These are phyloP conservation scores for Astragalus glycyphyllos DNA, from an alignment of 306 rosid genomes.

Conservation along the genomic window DNA sequence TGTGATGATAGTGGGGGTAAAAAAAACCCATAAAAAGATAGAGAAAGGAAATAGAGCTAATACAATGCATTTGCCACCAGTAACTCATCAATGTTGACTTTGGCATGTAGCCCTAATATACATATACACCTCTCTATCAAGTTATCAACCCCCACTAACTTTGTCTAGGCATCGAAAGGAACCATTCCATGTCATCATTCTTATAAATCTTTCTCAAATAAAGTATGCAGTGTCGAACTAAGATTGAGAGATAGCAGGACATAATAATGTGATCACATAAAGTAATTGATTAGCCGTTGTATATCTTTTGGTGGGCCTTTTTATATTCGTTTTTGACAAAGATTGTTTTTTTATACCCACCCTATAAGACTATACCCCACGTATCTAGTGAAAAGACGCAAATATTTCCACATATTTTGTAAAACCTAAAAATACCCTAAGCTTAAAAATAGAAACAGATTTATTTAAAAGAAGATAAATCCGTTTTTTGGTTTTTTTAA, in stretches of 20 bases:
- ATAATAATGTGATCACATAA: slow-evolving; percentile 46
- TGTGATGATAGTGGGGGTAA: too few relatives aligned
- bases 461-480: too few relatives aligned
- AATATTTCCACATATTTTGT: too few relatives aligned
- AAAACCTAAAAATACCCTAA: too few relatives aligned
- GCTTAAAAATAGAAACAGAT: too few relatives aligned
- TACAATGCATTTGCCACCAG: slow-evolving; percentile 40
- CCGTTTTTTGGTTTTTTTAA: too few relatives aligned
- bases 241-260: slow-evolving; percentile 18
- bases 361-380: too few relatives aligned
- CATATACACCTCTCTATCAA: slow-evolving; percentile 40
- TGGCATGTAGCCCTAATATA: slow-evolving; percentile 40
- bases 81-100: slow-evolving; percentile 43
- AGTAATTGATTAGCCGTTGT: slow-evolving; percentile 34
- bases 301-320: slow-evolving; percentile 38
- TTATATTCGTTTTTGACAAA: slow-evolving; percentile 31
- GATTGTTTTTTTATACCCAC: too few relatives aligned
- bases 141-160: slow-evolving; percentile 49
- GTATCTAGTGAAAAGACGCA: too few relatives aligned
- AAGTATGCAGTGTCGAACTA: slow-evolving; percentile 23
- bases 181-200: slow-evolving; percentile 46
- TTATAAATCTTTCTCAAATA: slow-evolving; percentile 29
- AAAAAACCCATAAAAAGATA: not conserved
- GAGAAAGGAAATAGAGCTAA: not conserved
- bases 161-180: slow-evolving; percentile 42